Evolutionary conservation across 345 rosid species (phyloP).

Genomic region (Gossypioides kirkii): DNA sequence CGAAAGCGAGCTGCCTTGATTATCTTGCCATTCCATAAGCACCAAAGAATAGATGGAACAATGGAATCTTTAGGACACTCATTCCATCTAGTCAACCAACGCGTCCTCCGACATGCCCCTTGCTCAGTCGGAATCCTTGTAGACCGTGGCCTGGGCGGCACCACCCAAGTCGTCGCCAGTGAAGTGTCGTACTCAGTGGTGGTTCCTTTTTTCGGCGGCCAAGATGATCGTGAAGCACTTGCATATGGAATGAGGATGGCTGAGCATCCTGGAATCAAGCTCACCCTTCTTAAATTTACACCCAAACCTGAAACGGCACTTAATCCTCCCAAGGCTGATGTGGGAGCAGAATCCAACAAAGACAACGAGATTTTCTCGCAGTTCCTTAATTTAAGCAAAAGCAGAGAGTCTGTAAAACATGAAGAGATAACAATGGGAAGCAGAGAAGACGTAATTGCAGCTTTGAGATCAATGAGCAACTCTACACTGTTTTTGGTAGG

Average conservation of each 20-base stretch:
- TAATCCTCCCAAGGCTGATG: conserved; percentile 9
- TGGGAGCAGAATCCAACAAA: conserved; percentile 4
- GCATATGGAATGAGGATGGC: conserved; percentile 50
- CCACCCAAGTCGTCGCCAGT: conserved; percentile 52
- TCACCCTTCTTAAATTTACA: conserved; percentile 35
- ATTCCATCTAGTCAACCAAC: conserved; percentile 40
- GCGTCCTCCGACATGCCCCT: conserved; percentile 48
- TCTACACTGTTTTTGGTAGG: conserved; percentile 41
- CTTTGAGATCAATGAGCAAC: conserved; percentile 30
- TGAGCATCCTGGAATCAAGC: conserved; percentile 50
- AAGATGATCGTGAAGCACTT: conserved; percentile 55
- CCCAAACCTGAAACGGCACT: conserved; percentile 1
- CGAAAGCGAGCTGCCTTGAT: conserved; percentile 53
- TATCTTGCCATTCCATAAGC: conserved; percentile 65
- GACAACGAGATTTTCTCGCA: conserved; percentile 27
- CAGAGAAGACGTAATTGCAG: conserved; percentile 26
- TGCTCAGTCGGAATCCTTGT: conserved; percentile 73
- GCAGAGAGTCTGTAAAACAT: conserved; percentile 25
- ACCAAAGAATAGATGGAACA: conserved; percentile 51
- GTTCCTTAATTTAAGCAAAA: conserved; percentile 21
- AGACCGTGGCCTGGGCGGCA: conserved; percentile 74
- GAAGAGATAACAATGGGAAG: conserved; percentile 33
- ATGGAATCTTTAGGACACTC: conserved; percentile 57
- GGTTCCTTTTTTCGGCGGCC: conserved; percentile 49
- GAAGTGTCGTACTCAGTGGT: conserved; percentile 46